Conservation (phyloP, 1,139 yeast species). For the Debaryomyces udenii region DNA sequence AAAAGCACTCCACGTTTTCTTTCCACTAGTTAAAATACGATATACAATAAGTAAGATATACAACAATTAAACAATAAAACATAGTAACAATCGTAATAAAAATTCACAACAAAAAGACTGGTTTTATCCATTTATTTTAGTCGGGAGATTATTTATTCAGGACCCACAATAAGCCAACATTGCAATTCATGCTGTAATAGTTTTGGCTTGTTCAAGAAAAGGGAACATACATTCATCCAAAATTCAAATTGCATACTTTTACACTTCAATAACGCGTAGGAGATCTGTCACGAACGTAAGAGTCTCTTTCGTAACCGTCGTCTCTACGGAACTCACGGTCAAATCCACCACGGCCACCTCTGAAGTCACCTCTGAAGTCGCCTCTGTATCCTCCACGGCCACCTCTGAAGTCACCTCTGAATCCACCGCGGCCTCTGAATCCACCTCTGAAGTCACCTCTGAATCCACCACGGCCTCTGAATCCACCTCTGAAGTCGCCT, state of each 20-base stretch:
- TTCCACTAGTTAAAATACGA: conserved; percentile 11
- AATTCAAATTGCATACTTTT: background rate
- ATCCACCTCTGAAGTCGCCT: conserved; percentile 39
- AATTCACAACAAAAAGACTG: conserved; percentile 6
- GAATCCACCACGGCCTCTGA: conserved; percentile 36
- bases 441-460: conserved; percentile 39
- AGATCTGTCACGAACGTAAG: conserved; percentile 53
- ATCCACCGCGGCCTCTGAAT: conserved; percentile 43
- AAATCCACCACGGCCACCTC: conserved; percentile 47
- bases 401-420: conserved; percentile 41
- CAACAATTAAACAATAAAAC: conserved; percentile 11
- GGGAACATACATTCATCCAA: no score
- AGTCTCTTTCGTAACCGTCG: conserved; percentile 39
- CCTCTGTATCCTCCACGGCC: conserved; percentile 44
- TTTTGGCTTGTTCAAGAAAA: no score
- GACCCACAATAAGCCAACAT: conserved; percentile 4
- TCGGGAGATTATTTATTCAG: conserved; percentile 5
- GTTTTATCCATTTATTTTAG: conserved; percentile 5
- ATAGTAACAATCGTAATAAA: conserved; percentile 6
- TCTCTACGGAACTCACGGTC: conserved; percentile 38
- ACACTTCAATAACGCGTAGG: conserved; percentile 44
- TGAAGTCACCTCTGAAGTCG: conserved; percentile 30
- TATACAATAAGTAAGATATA: conserved; percentile 13
- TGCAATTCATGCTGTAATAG: background rate
- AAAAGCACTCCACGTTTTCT: conserved; percentile 12